Evolutionary conservation across 2,329 filamentous ascomycete genomes (phyloP).

Genomic region (Penicillium sp.): DNA sequence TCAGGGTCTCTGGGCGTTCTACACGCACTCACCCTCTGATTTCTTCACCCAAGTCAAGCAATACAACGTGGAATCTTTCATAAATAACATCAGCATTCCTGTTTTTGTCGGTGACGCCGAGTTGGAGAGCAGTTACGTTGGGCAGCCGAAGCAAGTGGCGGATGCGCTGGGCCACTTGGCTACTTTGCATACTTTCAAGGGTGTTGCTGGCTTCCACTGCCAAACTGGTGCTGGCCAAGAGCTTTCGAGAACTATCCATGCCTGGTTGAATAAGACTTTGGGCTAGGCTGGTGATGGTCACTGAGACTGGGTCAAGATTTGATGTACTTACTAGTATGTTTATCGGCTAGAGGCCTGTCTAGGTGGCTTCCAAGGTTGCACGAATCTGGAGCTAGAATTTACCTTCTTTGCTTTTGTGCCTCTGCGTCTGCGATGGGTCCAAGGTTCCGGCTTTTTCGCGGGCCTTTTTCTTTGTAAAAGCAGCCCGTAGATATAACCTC

Average conservation of each 20-base stretch:
- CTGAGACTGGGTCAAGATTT: too few relatives aligned
- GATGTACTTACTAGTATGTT: too few relatives aligned
- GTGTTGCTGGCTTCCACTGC: conserved; percentile 25
- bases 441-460: too few relatives aligned
- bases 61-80: not conserved
- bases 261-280: conserved; percentile 12
- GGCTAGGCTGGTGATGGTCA: too few relatives aligned
- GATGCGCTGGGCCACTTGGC: conserved; percentile 19
- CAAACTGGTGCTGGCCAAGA: conserved; percentile 21
- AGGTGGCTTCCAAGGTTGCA: too few relatives aligned
- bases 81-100: conserved; percentile 24
- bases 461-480: too few relatives aligned
- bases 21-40: conserved; percentile 29
- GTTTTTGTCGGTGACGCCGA: conserved; percentile 26
- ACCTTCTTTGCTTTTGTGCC: too few relatives aligned
- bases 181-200: conserved; percentile 22
- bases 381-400: too few relatives aligned
- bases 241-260: conserved; percentile 5
- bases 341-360: too few relatives aligned
- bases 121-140: conserved; percentile 19
- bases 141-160: conserved; percentile 19
- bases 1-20: conserved; percentile 39
- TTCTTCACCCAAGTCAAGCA: conserved; percentile 21
- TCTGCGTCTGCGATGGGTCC: too few relatives aligned
- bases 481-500: too few relatives aligned